Evolutionary conservation across 2,329 filamentous ascomycete genomes (phyloP).

Genomic region (Zasmidium citrigriseum): DNA sequence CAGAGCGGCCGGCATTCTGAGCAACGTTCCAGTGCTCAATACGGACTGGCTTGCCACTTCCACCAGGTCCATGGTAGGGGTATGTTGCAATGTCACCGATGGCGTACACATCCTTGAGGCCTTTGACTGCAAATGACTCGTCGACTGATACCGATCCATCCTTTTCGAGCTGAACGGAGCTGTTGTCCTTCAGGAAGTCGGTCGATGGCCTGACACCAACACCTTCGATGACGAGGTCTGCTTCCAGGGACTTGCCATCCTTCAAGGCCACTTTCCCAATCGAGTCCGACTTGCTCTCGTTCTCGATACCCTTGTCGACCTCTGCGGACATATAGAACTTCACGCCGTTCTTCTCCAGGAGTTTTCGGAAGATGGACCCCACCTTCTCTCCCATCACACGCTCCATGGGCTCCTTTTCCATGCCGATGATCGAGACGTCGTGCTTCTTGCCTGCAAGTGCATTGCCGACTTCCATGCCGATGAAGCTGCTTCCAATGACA

Average conservation of each 20-base stretch:
- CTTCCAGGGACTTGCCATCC: conserved; percentile 79
- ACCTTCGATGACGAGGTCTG: conserved; percentile 88
- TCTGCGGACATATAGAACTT: conserved; percentile 81
- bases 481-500: conserved; percentile 90
- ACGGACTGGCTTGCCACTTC: conserved; percentile 69
- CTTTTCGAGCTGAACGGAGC: conserved; percentile 67
- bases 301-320: conserved; percentile 81
- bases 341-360: conserved; percentile 81
- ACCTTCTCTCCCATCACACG: conserved; percentile 81
- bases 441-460: conserved; percentile 75
- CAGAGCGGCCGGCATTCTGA: conserved; percentile 83
- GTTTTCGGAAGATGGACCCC: conserved; percentile 75
- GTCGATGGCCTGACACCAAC: conserved; percentile 88
- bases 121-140: conserved; percentile 74
- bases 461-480: conserved; percentile 96
- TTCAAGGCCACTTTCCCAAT: conserved; percentile 83
- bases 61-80: conserved; percentile 88
- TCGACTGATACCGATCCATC: conserved; percentile 87
- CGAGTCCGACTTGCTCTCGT: conserved; percentile 63
- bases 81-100: conserved; percentile 94
- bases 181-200: conserved; percentile 74
- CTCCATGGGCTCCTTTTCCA: conserved; percentile 83
- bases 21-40: conserved; percentile 99
- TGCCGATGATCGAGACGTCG: conserved; percentile 81
- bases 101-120: conserved; percentile 81